Percentiles rank a stretch among this genome's conserved stretches.
Evolutionary conservation across 2,329 filamentous ascomycete genomes (phyloP).

Genomic region (Pyrenochaeta sp.): DNA sequence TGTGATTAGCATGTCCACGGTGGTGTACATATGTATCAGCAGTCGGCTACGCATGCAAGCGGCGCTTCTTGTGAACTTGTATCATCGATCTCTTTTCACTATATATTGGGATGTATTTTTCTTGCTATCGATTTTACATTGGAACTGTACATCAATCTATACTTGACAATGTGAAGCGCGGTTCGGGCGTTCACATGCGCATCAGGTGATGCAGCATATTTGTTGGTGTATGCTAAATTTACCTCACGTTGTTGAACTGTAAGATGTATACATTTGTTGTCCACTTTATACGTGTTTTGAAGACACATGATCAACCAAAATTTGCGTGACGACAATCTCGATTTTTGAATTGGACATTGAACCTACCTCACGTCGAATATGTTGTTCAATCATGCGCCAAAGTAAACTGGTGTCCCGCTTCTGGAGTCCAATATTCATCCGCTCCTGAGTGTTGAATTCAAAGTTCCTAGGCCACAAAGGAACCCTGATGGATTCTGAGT

Average conservation of each 20-base stretch:
- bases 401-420: too few species aligned
- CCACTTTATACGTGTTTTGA: too few species aligned
- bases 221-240: background rate
- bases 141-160: background rate
- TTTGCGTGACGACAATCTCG: too few species aligned
- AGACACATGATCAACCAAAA: too few species aligned
- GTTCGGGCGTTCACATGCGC: conserved; percentile 5
- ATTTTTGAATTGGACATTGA: too few species aligned
- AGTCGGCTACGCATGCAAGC: background rate
- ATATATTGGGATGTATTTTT: background rate
- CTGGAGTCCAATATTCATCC: too few species aligned
- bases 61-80: background rate
- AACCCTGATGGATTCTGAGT: too few species aligned
- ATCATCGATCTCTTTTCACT: background rate
- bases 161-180: background rate
- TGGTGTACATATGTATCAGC: conserved; percentile 10
- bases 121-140: conserved; percentile 2
- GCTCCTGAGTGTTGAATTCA: too few species aligned
- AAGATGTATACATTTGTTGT: background rate
- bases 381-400: too few species aligned
- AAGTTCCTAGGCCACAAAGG: too few species aligned
- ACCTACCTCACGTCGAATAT: too few species aligned
- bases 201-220: conserved; percentile 7
- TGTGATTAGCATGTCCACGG: background rate
- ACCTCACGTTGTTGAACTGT: background rate